Evolutionary conservation across 805 yeast species (phyloP).

Genomic region (Hemisphaericaspora nanyangensis): DNA sequence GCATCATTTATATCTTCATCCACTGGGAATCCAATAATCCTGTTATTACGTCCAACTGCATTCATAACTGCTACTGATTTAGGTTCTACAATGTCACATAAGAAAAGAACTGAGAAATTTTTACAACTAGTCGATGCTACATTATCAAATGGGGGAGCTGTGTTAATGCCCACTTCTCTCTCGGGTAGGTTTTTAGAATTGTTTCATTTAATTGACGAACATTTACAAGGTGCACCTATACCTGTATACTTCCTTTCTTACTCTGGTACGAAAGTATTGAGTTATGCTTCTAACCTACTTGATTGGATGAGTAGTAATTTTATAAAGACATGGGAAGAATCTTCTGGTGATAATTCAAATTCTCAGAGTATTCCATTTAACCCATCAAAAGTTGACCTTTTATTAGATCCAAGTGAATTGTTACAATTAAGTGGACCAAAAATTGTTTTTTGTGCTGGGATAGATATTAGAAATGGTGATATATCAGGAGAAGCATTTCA

Average conservation of each 20-base stretch:
- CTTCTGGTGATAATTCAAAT: constrained; percentile 10
- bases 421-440: constrained; percentile 61
- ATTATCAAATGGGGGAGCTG: constrained; percentile 72
- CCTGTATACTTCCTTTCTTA: constrained; percentile 77
- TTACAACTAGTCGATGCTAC: constrained; percentile 61
- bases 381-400: constrained; percentile 53
- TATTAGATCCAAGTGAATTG: constrained; percentile 55
- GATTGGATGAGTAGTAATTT: constrained; percentile 95
- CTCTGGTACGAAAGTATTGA: constrained; percentile 71
- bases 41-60: constrained; percentile 74
- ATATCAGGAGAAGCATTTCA: constrained; percentile 49
- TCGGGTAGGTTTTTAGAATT: constrained; percentile 82
- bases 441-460: constrained; percentile 74
- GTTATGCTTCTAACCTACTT: constrained; percentile 82
- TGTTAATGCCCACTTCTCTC: constrained; percentile 75
- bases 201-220: constrained; percentile 67
- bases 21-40: constrained; percentile 60
- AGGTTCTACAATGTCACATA: constrained; percentile 63
- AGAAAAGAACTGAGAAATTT: constrained; percentile 60
- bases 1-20: constrained; percentile 26
- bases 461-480: constrained; percentile 61
- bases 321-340: constrained; percentile 76
- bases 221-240: constrained; percentile 51
- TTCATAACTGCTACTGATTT: constrained; percentile 69
- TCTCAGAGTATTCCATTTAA: constrained; percentile 59